A percentile compares a stretch with the other conserved stretches of the same genome.
phyloP scores from a whole-genome alignment of 495 filamentous ascomycete species.

The Penicillium cinerascens region DNA sequence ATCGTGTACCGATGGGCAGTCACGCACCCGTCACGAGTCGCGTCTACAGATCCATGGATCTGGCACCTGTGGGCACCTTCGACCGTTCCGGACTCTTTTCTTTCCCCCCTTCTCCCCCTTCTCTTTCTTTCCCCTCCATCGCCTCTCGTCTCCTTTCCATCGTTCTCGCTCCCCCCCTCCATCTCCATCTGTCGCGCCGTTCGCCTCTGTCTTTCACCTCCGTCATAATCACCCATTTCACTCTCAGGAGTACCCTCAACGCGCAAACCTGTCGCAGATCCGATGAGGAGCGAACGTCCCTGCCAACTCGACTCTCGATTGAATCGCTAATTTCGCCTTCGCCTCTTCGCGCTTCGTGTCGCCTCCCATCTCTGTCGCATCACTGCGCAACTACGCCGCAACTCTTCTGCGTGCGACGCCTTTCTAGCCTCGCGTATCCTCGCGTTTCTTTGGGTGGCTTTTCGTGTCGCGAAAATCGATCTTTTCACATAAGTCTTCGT shows the following conservation, averaged over 20 bases:
- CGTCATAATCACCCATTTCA: conserved; percentile 9
- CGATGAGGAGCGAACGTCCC: conserved; percentile 22
- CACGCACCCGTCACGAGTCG: conserved; percentile 19
- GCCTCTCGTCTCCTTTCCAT: conserved; percentile 11
- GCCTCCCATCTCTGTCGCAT: conserved; percentile 15
- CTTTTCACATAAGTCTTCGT: conserved; percentile 17
- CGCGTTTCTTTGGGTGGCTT: conserved; percentile 3
- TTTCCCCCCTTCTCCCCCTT: conserved; percentile 18
- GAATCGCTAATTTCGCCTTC: conserved; percentile 18
- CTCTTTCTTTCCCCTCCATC: conserved; percentile 15
- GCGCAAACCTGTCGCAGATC: conserved; percentile 20
- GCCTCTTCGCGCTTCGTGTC: conserved; percentile 11
- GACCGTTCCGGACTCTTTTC: conserved; percentile 32
- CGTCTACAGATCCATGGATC: conserved; percentile 35
- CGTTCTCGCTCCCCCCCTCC: conserved; percentile 23
- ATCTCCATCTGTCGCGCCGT: conserved; percentile 19
- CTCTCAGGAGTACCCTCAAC: conserved; percentile 3
- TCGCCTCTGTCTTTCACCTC: conserved; percentile 10
- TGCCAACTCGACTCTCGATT: conserved; percentile 13
- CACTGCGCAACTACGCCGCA: conserved; percentile 11
- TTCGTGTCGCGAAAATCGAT: conserved; percentile 26
- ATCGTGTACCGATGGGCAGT: conserved; percentile 5
- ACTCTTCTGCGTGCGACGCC: conserved; percentile 16
- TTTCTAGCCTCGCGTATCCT: conserved; percentile 6
- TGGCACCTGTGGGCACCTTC: conserved; percentile 24